Percentiles rank a stretch among this genome's conserved stretches.
phyloP scores from a whole-genome alignment of 345 rosid genomes.

The Zanthoxylum bungeanum region DNA sequence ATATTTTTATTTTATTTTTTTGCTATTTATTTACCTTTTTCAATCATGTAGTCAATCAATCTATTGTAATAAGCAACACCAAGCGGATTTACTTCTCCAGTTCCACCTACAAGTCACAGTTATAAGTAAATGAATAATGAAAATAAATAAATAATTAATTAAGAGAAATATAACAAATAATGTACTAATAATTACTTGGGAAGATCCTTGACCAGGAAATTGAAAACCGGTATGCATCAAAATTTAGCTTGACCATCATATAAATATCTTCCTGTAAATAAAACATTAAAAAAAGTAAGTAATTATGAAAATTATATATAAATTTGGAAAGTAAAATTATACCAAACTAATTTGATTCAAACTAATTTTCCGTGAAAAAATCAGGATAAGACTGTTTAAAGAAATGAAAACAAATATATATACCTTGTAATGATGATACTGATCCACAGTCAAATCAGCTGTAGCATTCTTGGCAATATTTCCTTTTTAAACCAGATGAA shows the following conservation, averaged over 20 bases:
- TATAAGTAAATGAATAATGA: not conserved
- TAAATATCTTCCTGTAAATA: conserved; percentile 40
- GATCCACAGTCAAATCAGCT: conserved; percentile 54
- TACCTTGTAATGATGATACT: conserved; percentile 52
- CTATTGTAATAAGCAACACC: conserved; percentile 64
- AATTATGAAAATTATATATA: not conserved
- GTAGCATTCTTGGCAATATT: conserved; percentile 35
- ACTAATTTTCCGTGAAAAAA: too few species aligned
- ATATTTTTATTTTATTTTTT: too few species aligned
- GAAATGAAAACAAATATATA: too few species aligned
- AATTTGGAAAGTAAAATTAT: not conserved
- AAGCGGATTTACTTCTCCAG: conserved; percentile 48
- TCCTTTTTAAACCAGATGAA: conserved; percentile 27
- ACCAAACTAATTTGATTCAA: not conserved
- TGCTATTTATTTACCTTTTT: conserved; percentile 31
- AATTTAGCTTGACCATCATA: conserved; percentile 42
- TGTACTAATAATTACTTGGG: conserved; percentile 32
- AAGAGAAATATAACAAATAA: not conserved
- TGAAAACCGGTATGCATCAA: conserved; percentile 59
- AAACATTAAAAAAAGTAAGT: not conserved
- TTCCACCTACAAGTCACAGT: conserved; percentile 39
- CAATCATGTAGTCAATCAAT: conserved; percentile 47
- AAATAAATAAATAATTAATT: too few species aligned
- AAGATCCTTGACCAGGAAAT: conserved; percentile 60
- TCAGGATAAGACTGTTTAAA: too few species aligned